Percentiles rank a stretch among this genome's conserved stretches.
phyloP scores from a whole-genome alignment of 2,329 filamentous ascomycete species.

The Fusarium phyllophilum region DNA sequence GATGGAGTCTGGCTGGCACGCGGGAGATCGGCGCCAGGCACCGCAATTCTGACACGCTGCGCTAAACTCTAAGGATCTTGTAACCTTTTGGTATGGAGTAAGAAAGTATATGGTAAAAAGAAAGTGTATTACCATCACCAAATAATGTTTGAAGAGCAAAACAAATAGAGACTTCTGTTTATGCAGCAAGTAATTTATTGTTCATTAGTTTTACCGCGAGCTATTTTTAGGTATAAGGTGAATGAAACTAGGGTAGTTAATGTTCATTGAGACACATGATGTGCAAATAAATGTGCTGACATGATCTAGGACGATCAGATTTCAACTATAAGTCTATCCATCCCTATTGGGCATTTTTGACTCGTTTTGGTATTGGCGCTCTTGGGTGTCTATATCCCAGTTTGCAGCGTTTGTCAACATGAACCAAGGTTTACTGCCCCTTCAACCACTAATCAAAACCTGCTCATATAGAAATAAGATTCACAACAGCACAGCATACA shows the following conservation, averaged over 20 bases:
- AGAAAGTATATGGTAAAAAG: neutral
- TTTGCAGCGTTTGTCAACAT: rapidly evolving
- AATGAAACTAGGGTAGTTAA: neutral
- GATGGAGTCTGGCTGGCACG: no score
- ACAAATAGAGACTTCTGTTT: no score
- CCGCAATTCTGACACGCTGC: neutral
- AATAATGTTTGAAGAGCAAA: rapidly evolving
- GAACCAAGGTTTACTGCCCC: rapidly evolving
- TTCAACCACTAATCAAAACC: neutral
- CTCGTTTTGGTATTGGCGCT: neutral
- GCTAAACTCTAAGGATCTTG: neutral
- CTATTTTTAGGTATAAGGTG: rapidly evolving
- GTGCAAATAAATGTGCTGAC: neutral
- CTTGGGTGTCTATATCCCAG: neutral
- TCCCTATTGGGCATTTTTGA: no score
- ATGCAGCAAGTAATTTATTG: neutral
- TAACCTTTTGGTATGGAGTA: no score
- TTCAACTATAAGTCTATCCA: neutral
- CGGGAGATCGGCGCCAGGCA: neutral
- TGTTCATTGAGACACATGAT: neutral
- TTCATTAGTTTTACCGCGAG: neutral
- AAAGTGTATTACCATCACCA: rapidly evolving
- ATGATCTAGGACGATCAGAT: neutral
- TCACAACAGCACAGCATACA: neutral
- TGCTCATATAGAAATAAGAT: rapidly evolving